Evolutionary conservation across 2,329 filamentous ascomycete genomes (phyloP), one percentile per base, ranked within the genome.

Genomic region (Blastomyces emzantsi): DNA sequence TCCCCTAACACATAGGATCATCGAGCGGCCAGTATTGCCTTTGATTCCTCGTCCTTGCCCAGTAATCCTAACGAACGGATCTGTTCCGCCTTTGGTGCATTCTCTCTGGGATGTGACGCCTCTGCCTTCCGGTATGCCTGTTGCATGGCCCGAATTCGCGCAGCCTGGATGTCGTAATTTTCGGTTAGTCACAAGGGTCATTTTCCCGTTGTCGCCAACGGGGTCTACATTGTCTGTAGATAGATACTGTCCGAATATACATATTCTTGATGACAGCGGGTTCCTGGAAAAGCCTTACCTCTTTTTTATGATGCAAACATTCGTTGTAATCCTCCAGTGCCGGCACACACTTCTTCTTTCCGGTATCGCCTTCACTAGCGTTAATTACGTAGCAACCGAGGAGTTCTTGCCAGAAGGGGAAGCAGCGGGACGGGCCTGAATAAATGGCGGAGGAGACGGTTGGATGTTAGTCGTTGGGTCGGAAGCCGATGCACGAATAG

Each of bases 331-430:
- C 94, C 77, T 99, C 94, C 69, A 97, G 82, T 4, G 87, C 85
- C 19, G 90, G 88, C 22, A 83, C 80, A 77, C 95, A 99, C 80
- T 96, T 96, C 78, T 87, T 89, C 81, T 92, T 94, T 70, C 90
- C 90, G 69, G 86, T 82, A 73, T 92, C 89, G 63, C 93, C 89
- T 68, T 88, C 81, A 68, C 83, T 85, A 63, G 91, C 91, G 81
- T 97, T 97, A 75, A 96, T 87, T 66, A 97, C 92, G 78, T 99
- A 99, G 86, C 94, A 99, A 73, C 92, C 92, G 76, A 99, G 89
- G 69, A 97, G 87, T 80, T 99, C 94, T 81, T 99, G 94, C 94
- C 94, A 99, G 86, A 97, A 99, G 75, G 92, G 90, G 82, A 96
- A 97, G 87, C 94, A 99, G 78, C 93, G 90, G 72, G 82, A 84